Conservation (phyloP, 768 basidiomycete species). For the Fomitopsis serialis region DNA sequence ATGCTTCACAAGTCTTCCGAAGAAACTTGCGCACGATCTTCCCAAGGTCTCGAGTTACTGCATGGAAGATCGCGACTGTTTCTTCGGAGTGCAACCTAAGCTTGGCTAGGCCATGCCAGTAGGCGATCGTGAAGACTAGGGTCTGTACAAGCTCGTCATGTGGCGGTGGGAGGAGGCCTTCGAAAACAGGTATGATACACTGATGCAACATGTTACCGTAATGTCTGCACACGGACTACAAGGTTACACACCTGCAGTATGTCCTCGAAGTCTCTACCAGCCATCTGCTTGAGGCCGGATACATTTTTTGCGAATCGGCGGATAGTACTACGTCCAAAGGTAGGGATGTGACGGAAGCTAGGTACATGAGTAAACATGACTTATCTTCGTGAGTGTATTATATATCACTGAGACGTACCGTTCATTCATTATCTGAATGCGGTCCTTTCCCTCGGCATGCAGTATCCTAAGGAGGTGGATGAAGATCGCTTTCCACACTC, state of each 20-base stretch:
- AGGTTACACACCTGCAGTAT: conserved; percentile 16
- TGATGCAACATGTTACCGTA: background rate
- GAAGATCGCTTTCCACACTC: conserved; percentile 27
- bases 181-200: conserved; percentile 34
- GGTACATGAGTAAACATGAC: background rate
- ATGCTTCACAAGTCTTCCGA: conserved; percentile 18
- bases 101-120: conserved; percentile 37
- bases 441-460: background rate
- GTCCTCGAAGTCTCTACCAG: conserved; percentile 24
- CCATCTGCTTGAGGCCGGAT: conserved; percentile 22
- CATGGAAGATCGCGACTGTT: conserved; percentile 22
- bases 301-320: conserved; percentile 17
- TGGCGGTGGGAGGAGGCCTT: conserved; percentile 20
- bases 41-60: conserved; percentile 22
- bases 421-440: conserved; percentile 9
- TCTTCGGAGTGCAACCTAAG: conserved; percentile 33
- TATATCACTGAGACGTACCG: conserved; percentile 2
- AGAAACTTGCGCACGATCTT: conserved; percentile 23
- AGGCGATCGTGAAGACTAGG: conserved; percentile 25
- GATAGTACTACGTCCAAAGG: conserved; percentile 20
- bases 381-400: background rate
- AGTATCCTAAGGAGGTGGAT: conserved; percentile 24
- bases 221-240: no score
- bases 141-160: conserved; percentile 22
- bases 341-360: conserved; percentile 15